Conservation (phyloP, 1,139 yeast genomes). For the Saccharomycopsis hybrid region DNA sequence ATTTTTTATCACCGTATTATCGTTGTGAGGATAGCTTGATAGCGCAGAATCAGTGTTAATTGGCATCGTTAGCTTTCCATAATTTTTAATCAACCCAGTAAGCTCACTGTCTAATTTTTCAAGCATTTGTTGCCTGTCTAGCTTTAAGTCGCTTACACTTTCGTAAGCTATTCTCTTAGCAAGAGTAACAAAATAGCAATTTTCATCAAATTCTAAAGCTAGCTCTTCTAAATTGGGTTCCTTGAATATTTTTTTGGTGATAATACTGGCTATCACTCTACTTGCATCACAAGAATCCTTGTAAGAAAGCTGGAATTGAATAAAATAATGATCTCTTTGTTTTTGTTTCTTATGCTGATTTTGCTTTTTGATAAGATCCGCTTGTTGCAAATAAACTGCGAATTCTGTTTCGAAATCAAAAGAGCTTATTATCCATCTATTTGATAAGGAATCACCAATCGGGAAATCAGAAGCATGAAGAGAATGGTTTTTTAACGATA, state of each 20-base stretch:
- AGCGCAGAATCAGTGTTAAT: background rate
- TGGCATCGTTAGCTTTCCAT: background rate
- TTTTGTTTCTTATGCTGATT: slow-evolving; percentile 1
- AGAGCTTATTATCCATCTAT: slow-evolving; percentile 46
- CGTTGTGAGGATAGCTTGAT: background rate
- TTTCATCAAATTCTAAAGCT: slow-evolving; percentile 11
- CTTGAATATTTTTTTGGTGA: background rate
- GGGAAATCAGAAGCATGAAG: slow-evolving; percentile 56
- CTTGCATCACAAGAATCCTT: background rate
- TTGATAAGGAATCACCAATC: slow-evolving; percentile 57
- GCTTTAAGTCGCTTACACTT: slow-evolving; percentile 9
- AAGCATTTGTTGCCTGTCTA: background rate
- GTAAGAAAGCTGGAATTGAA: slow-evolving; percentile 15
- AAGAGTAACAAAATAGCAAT: background rate
- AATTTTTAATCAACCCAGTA: slow-evolving; percentile 27
- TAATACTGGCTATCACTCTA: background rate
- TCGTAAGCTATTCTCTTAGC: slow-evolving; percentile 6
- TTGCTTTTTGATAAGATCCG: slow-evolving; percentile 4
- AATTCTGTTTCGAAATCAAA: slow-evolving; percentile 49
- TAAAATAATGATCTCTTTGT: background rate
- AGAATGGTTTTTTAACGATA: slow-evolving; percentile 39
- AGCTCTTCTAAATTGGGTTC: slow-evolving; percentile 2
- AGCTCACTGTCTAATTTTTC: slow-evolving; percentile 29
- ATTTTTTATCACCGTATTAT: slow-evolving; percentile 28
- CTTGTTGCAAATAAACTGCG: slow-evolving; percentile 47